phyloP scores from a whole-genome alignment of 306 rosid genomes.

The Begonia loranthoides region DNA sequence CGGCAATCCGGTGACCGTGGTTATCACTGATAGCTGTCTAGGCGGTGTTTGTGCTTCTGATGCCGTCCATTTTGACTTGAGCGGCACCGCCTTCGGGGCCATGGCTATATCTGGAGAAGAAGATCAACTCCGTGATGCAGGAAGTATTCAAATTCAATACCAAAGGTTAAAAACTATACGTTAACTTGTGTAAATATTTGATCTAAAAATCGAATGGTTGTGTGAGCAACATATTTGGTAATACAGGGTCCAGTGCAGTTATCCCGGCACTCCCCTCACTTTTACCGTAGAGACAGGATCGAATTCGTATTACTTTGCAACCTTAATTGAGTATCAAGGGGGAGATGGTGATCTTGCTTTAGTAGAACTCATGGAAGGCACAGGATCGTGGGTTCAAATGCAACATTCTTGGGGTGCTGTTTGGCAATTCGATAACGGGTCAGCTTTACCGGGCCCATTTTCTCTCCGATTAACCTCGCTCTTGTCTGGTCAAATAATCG shows the following conservation, averaged over 20 bases:
- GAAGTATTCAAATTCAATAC: constrained; percentile 37
- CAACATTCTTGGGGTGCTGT: constrained; percentile 61
- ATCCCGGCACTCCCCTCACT: constrained; percentile 24
- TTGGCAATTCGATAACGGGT: constrained; percentile 41
- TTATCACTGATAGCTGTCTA: constrained; percentile 61
- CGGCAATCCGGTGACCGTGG: constrained; percentile 35
- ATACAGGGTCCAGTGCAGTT: constrained; percentile 43
- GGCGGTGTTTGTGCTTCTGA: constrained; percentile 35
- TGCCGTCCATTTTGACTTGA: constrained; percentile 59
- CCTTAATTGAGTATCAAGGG: constrained; percentile 32
- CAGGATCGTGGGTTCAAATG: constrained; percentile 43
- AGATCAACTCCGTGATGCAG: constrained; percentile 34
- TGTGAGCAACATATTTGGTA: background rate
- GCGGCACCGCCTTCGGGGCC: constrained; percentile 80
- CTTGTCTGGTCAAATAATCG: constrained; percentile 20
- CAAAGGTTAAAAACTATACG: constrained; percentile 43
- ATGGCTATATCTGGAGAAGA: constrained; percentile 55
- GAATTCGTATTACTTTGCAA: constrained; percentile 39
- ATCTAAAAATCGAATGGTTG: background rate
- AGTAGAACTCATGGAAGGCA: constrained; percentile 44
- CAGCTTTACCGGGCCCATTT: constrained; percentile 36
- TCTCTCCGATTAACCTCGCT: constrained; percentile 38
- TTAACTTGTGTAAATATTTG: background rate
- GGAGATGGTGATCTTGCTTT: constrained; percentile 44
- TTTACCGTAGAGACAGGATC: constrained; percentile 52